Conservation (phyloP, 148 eudicot genomes). For the Polygonum maritimum region DNA sequence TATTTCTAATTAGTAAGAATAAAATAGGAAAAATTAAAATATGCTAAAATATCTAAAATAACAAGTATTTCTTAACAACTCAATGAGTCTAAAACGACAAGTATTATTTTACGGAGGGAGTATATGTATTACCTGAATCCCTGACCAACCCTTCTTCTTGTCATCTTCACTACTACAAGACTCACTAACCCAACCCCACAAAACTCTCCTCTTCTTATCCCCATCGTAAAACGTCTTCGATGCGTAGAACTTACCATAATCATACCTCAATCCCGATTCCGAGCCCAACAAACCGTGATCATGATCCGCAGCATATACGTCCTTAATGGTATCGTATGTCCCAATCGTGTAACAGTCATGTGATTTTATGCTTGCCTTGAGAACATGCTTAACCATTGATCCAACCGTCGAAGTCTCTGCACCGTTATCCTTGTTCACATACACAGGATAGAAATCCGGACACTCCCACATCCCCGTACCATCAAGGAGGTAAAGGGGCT, state of each 20-base stretch:
- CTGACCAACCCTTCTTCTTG: conserved; percentile 60
- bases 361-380: conserved; percentile 37
- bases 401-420: conserved; percentile 28
- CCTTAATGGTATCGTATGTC: conserved; percentile 31
- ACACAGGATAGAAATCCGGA: conserved; percentile 65
- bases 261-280: conserved; percentile 30
- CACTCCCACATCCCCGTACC: conserved; percentile 76
- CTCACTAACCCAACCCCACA: conserved; percentile 68
- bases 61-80: not conserved
- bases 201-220: conserved; percentile 37
- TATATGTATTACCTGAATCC: conserved; percentile 64
- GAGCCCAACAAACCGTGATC: conserved; percentile 12
- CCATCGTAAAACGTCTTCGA: conserved; percentile 62
- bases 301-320: conserved; percentile 33
- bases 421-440: conserved; percentile 13
- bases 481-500: conserved; percentile 27
- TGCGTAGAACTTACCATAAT: conserved; percentile 64
- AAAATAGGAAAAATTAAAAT: too few relatives aligned
- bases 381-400: conserved; percentile 31
- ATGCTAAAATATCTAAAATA: too few relatives aligned
- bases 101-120: too few relatives aligned
- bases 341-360: conserved; percentile 61
- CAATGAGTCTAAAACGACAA: too few relatives aligned
- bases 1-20: too few relatives aligned
- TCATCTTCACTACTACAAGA: conserved; percentile 20